phyloP scores from a whole-genome alignment of 441 rosid species.

The Gossypium gossypioides region DNA sequence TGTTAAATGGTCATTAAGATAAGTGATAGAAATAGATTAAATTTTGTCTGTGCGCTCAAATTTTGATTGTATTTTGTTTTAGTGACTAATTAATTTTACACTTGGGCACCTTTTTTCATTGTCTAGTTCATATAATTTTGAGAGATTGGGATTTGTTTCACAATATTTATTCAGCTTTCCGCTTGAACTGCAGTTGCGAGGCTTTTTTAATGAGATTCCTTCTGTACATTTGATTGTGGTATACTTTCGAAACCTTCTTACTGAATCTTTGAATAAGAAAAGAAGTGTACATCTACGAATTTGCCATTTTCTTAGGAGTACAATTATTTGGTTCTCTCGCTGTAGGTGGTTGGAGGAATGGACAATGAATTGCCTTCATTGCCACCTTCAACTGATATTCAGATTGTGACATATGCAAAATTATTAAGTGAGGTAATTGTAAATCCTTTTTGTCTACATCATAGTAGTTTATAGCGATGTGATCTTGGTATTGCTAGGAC shows the following conservation, averaged over 20 bases:
- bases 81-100: background rate
- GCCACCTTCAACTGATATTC: slow-evolving; percentile 62
- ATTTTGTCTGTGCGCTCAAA: background rate
- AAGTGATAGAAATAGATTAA: background rate
- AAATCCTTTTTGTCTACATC: slow-evolving; percentile 7
- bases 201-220: slow-evolving; percentile 79
- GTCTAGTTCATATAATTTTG: slow-evolving; percentile 1
- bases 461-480: slow-evolving; percentile 3
- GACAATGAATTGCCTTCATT: slow-evolving; percentile 77
- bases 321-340: slow-evolving; percentile 19
- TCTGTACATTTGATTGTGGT: slow-evolving; percentile 82
- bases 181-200: slow-evolving; percentile 60
- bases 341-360: slow-evolving; percentile 88
- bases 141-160: slow-evolving; percentile 11
- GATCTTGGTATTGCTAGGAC: background rate
- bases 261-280: slow-evolving; percentile 11
- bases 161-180: slow-evolving; percentile 3
- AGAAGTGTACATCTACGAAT: background rate
- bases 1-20: background rate
- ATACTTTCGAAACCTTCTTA: slow-evolving; percentile 24
- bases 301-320: background rate
- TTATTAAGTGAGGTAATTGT: slow-evolving; percentile 67
- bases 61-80: background rate
- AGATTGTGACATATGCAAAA: slow-evolving; percentile 64
- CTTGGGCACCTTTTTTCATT: background rate